Evolutionary conservation across 345 rosid genomes (phyloP).

Genomic region (Gossypium arboreum): DNA sequence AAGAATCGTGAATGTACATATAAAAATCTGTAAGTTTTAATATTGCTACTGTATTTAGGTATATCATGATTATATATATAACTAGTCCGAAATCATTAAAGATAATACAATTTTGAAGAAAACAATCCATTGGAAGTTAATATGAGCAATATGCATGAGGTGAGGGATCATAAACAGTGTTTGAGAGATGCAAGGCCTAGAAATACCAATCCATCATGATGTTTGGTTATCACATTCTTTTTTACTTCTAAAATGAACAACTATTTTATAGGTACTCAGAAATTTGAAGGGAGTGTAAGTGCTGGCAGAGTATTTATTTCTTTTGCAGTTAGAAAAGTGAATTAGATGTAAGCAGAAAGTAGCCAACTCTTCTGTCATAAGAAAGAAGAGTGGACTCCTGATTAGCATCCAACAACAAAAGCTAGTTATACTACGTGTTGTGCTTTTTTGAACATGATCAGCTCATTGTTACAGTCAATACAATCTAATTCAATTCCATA

Average conservation of each 20-base stretch:
- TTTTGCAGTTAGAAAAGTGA: neutral
- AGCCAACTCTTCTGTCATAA: slow-evolving; percentile 1
- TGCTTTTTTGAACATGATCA: neutral
- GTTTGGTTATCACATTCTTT: neutral
- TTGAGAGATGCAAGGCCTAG: neutral
- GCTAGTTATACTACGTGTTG: neutral
- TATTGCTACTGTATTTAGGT: neutral
- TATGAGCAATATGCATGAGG: neutral
- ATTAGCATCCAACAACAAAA: neutral
- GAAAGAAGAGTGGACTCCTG: neutral
- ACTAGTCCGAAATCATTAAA: neutral
- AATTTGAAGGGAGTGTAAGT: neutral
- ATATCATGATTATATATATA: neutral
- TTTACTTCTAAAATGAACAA: neutral
- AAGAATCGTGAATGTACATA: neutral
- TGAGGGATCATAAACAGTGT: neutral
- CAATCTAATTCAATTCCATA: neutral
- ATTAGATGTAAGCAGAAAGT: neutral
- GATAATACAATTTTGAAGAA: neutral
- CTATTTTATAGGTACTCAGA: neutral
- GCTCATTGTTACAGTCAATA: neutral
- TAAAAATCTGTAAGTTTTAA: neutral
- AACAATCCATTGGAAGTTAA: neutral
- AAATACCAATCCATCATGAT: neutral
- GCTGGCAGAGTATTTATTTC: neutral